Base-by-base conservation (phyloP, 768 basidiomycete genomes). In the Mycena olivaceomarginata region DNA sequence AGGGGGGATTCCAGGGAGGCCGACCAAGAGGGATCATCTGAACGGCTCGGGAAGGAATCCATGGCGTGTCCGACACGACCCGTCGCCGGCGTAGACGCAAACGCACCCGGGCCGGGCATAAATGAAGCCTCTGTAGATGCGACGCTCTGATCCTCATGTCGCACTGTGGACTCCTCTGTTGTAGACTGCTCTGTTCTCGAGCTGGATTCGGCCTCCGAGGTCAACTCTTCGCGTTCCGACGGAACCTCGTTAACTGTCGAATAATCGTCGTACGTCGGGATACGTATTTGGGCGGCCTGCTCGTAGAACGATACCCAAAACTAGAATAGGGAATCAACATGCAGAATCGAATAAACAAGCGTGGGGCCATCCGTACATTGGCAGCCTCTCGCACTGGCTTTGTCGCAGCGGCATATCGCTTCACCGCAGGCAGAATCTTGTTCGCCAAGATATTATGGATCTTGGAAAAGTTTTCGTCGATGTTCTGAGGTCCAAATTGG, bases 261-360 rank as follows among this genome's bases (percentile, higher is more conserved):
- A 74, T 92, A 90, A 72, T 96, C 94, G 16, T 93, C 96, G 45
- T 90, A 93, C 1, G 92, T 92, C 5, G 94, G 93, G 59, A 97
- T 94, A 53, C 94, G 92, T 40, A 97, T 94, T 80, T 96, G 94
- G 5, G 98, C 98, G 11, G 97, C 97, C 75, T 95, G 92, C 82
- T 99, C 97, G 82, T 97, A 99, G 89, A 99, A 99, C 0, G 96
- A 94, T 5, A 94, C 94, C 98, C 98, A 99, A 84, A 99, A 99
- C 98, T 98, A 81, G 0, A 37, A 62, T 13, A 22, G 18, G 18
- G 59, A 10, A 45, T 67, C 48, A 46, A 57, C 15, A 70, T 41
- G 18, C n/a, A 60, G 45, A 51, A 57, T 12, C 10, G 31, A 43
- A 0, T 15, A 20, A 41, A n/a, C 62, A 39, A 37, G 63, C 56